phyloP scores from a whole-genome alignment of 768 basidiomycete species.

The Chalciporus sphaerocephalus region DNA sequence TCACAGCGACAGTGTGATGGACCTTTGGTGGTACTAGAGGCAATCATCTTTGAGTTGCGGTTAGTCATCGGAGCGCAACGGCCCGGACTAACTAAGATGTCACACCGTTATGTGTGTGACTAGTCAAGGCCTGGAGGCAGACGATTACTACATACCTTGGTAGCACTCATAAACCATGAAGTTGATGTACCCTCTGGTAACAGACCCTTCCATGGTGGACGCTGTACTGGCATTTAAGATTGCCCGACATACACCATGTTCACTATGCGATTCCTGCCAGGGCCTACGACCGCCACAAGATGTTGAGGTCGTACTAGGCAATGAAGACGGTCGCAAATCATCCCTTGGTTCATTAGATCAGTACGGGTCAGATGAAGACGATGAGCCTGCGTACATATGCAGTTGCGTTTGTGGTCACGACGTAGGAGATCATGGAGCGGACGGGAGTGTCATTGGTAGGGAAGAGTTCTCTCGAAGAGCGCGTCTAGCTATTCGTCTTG shows the following conservation, averaged over 20 bases:
- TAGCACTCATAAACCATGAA: slow-evolving; percentile 43
- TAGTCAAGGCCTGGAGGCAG: neutral
- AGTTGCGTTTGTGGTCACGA: slow-evolving; percentile 69
- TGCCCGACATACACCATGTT: slow-evolving; percentile 75
- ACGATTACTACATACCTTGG: neutral
- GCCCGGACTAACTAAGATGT: too few species aligned
- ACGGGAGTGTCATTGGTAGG: slow-evolving; percentile 49
- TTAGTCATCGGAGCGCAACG: too few species aligned
- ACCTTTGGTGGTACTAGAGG: too few species aligned
- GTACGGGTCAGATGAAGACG: slow-evolving; percentile 71
- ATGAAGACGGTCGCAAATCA: slow-evolving; percentile 37
- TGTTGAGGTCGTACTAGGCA: slow-evolving; percentile 57
- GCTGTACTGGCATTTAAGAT: slow-evolving; percentile 66
- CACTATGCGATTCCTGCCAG: slow-evolving; percentile 58
- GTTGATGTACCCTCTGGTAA: slow-evolving; percentile 62
- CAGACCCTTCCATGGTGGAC: slow-evolving; percentile 45
- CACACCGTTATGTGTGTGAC: too few species aligned
- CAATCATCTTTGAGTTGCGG: too few species aligned
- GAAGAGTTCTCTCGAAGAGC: slow-evolving; percentile 69
- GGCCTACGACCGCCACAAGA: slow-evolving; percentile 64
- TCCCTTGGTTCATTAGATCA: slow-evolving; percentile 53
- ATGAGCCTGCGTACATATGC: slow-evolving; percentile 50
- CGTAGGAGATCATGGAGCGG: slow-evolving; percentile 62
- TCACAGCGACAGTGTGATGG: too few species aligned
- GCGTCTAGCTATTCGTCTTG: slow-evolving; percentile 72